Evolutionary conservation across 306 rosid species (phyloP), one percentile per base, ranked within the genome.

Genomic region (Corylus heterophylla): DNA sequence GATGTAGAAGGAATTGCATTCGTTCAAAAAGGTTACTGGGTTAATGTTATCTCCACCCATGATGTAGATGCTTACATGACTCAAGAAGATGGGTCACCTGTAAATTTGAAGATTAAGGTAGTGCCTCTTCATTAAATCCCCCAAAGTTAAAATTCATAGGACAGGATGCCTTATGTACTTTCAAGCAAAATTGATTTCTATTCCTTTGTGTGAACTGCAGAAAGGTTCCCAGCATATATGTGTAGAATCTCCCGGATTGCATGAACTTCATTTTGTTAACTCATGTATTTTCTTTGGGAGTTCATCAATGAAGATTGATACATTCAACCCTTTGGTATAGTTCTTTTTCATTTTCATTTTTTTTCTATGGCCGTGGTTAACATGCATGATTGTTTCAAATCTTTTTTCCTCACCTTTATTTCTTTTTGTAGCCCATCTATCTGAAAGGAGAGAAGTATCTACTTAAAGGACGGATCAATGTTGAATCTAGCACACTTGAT

Each of bases 221-320:
- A 93, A 92, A 90, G 99, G 99, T 83, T 83, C 94, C 71, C 98
- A 91, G 85, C 84, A 85, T 73, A 78, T 96, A 80, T 90, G 99
- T 71, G 82, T 91, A 66, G 94, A 88, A 79, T 82, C 88, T 80
- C 96, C 99, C 62, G 99, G 99, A 78, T 88, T 89, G 81, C 98
- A 93, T 73, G 97, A 96, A 77, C 89, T 96, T 86, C 83, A 83
- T 79, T 86, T 91, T 80, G 85, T 75, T 74, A 85, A 93, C 92
- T 90, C 99, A 0, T 93, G 99, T 86, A 77, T 96, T 86, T 93
- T 85, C 88, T 96, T 96, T 78, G 99, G 98, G 82, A 88, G 94
- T 81, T 91, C 97, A 56, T 81, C 96, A 49, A 80, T 90, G 83
- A 86, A 87, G 86, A 84, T 91, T 72, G 89, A 96, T 77, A 89